Evolutionary conservation across 805 yeast genomes (phyloP).

Genomic region (Suhomyces sp.): DNA sequence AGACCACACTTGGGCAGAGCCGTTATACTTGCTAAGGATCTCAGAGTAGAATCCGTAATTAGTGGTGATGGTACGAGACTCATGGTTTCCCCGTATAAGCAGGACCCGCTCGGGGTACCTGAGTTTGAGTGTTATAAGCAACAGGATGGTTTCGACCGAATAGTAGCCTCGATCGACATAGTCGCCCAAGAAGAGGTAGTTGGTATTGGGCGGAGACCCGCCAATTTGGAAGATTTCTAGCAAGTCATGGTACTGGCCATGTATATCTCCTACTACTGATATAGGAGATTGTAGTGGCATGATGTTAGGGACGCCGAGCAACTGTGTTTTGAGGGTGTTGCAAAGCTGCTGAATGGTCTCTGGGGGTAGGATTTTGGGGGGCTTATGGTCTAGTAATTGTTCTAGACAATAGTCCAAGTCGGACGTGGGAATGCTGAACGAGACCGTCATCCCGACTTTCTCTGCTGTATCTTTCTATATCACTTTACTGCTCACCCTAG

Average conservation of each 20-base stretch:
- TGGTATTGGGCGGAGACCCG: constrained; percentile 89
- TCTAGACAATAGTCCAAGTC: constrained; percentile 44
- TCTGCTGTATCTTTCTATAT: not conserved
- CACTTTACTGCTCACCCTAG: too few relatives aligned
- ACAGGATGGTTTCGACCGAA: constrained; percentile 86
- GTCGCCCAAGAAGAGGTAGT: constrained; percentile 90
- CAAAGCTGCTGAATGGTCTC: constrained; percentile 38
- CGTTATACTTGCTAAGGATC: constrained; percentile 85
- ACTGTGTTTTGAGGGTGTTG: constrained; percentile 75
- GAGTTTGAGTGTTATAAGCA: constrained; percentile 77
- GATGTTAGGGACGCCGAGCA: constrained; percentile 80
- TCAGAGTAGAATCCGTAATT: constrained; percentile 96
- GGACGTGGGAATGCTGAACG: constrained; percentile 27
- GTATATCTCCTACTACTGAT: constrained; percentile 96
- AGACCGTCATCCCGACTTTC: constrained; percentile 25
- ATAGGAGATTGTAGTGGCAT: constrained; percentile 82
- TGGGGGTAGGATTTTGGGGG: constrained; percentile 43
- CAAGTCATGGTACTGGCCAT: constrained; percentile 94
- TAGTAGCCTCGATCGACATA: constrained; percentile 95
- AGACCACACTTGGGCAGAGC: constrained; percentile 70
- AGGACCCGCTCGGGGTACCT: constrained; percentile 84
- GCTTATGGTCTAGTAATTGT: constrained; percentile 38
- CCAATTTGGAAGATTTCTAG: constrained; percentile 92
- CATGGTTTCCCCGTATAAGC: constrained; percentile 92
- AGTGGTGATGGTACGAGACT: constrained; percentile 93